Evolutionary conservation across 2,329 filamentous ascomycete species (phyloP), one percentile per base, ranked within the genome.

Genomic region (Delphinella strobiligena): DNA sequence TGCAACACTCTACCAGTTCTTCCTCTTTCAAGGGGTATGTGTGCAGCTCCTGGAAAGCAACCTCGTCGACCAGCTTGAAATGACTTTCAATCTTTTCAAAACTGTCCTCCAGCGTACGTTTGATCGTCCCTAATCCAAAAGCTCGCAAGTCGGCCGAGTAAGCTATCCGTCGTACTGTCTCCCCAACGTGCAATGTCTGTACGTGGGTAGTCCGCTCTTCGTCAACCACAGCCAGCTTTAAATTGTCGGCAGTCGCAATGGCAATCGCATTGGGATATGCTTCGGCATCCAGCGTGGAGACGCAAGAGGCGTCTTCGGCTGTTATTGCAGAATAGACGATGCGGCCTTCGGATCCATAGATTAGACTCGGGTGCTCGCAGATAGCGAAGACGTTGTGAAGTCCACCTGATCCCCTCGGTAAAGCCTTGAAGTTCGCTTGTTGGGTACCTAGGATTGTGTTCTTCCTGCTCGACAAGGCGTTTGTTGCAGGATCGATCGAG

Each of bases 251-350:
- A 0, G 85, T 89, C 2, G 88, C 87, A 31, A 98, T 73, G 1
- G 85, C 78, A 33, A 96, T 80, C 0, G 84, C 81, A 19, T 74
- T 73, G 0, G 87, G 86, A 53, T 84, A 98, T 2, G 82, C 82
- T 49, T 80, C 76, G 0, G 81, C 72, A 56, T 95, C 75, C 54
- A 98, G 93, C 0, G 82, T 73, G 45, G 84, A 91, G 4, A 96
- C 79, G 35, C 76, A 80, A 1, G 79, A 80, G 1, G 86, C 84
- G 46, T 87, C 80, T 45, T 94, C 84, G 2, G 88, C 86, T 10
- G 89, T 94, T 1, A 95, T 85, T 2, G 91, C 88, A 4, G 88
- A 94, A 62, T 93, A 98, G 1, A 94, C 78, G 31, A 95, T 81
- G 16, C 88, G 75, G 1, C 83, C 85, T 54, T 95, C 87, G 0